phyloP scores from a whole-genome alignment of 1,284 basidiomycete genomes.

The Malassezia obtusa region DNA sequence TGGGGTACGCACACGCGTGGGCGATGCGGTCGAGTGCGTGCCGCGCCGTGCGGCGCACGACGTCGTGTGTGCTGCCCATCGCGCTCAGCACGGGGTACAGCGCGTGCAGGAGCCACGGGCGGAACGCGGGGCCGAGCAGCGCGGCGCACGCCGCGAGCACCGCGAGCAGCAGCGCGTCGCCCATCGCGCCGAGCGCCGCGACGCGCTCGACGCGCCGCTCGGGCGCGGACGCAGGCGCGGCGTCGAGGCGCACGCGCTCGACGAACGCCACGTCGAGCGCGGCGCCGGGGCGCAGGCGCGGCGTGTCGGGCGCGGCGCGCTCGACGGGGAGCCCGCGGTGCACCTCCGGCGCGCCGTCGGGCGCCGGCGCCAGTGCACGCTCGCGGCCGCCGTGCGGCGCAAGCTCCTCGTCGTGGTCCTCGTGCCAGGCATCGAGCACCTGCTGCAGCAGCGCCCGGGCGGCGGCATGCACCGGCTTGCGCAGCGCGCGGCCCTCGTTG shows the following conservation, averaged over 20 bases:
- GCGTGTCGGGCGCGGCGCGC: not conserved
- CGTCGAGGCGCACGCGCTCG: not conserved
- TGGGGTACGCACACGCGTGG: constrained; percentile 31
- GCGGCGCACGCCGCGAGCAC: constrained; percentile 22
- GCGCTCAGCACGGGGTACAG: constrained; percentile 37
- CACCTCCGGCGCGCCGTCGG: not conserved
- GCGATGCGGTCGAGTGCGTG: constrained; percentile 24
- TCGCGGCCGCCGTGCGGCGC: not conserved
- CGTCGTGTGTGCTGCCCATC: constrained; percentile 17
- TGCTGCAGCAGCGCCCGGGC: constrained; percentile 18
- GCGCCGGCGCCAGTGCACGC: not conserved
- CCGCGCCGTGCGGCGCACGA: constrained; percentile 15
- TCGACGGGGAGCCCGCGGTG: not conserved
- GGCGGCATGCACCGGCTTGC: constrained; percentile 27
- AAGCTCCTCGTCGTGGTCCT: constrained; percentile 23
- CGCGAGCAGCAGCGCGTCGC: constrained; percentile 19
- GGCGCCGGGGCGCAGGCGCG: not conserved
- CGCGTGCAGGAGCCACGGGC: constrained; percentile 22
- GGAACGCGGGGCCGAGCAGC: constrained; percentile 33
- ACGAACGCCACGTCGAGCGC: constrained; percentile 10
- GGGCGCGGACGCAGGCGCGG: not conserved
- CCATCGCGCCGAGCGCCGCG: not conserved
- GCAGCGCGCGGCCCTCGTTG: constrained; percentile 11
- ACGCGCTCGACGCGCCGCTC: not conserved
- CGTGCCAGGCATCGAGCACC: constrained; percentile 25